These are phyloP conservation scores for Diaporthe humulicola DNA, from an alignment of 2,329 filamentous ascomycete species.

Conservation along the genomic window DNA sequence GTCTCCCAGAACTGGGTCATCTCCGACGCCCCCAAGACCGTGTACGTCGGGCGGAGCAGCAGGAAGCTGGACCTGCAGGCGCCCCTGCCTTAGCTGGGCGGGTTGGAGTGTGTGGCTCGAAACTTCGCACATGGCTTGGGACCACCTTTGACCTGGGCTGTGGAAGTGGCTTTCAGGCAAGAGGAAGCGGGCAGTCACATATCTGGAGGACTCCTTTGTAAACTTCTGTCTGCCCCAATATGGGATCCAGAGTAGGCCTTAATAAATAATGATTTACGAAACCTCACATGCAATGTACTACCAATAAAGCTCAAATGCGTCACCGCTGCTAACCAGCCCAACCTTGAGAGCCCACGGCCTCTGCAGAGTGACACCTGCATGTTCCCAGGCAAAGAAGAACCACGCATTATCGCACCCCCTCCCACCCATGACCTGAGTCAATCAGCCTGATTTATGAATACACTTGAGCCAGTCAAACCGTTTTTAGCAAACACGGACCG, in stretches of 20 bases:
- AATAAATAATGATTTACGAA: conserved; percentile 19
- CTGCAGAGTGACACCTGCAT: too few relatives aligned
- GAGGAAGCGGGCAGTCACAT: neutral
- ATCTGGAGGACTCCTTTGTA: neutral
- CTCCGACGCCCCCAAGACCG: conserved; percentile 63
- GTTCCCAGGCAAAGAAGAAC: too few relatives aligned
- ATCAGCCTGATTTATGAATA: too few relatives aligned
- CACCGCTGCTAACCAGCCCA: neutral
- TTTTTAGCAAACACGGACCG: neutral
- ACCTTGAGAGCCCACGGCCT: neutral
- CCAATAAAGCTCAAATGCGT: neutral
- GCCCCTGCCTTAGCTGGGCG: conserved; percentile 42
- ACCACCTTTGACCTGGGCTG: too few relatives aligned
- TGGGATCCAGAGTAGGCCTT: neutral
- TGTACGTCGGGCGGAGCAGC: conserved; percentile 68
- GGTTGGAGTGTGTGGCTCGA: neutral
- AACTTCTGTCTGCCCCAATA: neutral
- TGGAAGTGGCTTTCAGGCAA: neutral
- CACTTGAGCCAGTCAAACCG: too few relatives aligned
- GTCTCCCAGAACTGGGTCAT: conserved; percentile 86
- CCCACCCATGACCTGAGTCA: too few relatives aligned
- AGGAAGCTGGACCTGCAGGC: conserved; percentile 63
- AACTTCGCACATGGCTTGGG: too few relatives aligned
- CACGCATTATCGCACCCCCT: too few relatives aligned
- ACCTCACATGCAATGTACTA: neutral